Evolutionary conservation across 495 filamentous ascomycete species (phyloP).

Genomic region (Talaromyces ruber): DNA sequence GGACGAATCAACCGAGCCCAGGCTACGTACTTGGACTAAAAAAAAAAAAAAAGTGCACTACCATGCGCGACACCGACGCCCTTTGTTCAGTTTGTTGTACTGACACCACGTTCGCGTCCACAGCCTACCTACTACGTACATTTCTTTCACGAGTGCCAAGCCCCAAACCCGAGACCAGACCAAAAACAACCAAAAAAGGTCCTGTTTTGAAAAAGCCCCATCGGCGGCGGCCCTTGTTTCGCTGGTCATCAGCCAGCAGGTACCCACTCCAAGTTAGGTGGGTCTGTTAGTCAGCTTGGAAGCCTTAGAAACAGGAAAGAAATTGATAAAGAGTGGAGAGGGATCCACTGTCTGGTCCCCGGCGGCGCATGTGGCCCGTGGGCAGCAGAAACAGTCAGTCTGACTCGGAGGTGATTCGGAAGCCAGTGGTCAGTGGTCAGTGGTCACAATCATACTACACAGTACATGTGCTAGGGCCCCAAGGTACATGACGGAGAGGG

Average conservation of each 20-base stretch:
- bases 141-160: too few species aligned
- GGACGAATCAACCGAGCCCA: neutral
- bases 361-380: conserved; percentile 1
- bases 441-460: too few species aligned
- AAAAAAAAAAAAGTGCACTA: too few species aligned
- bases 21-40: too few species aligned
- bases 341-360: neutral
- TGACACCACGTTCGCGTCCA: neutral
- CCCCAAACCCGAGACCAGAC: too few species aligned
- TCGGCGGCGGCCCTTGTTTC: neutral
- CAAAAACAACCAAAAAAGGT: too few species aligned
- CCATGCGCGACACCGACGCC: neutral
- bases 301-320: neutral
- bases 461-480: too few species aligned
- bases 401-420: too few species aligned
- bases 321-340: neutral
- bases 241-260: neutral
- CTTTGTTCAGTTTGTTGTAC: neutral
- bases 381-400: neutral
- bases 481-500: neutral
- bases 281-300: too few species aligned
- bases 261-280: neutral
- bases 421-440: too few species aligned
- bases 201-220: too few species aligned
- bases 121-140: too few species aligned